Evolutionary conservation across 768 basidiomycete species (phyloP).

Genomic region (Mycena galericulata): DNA sequence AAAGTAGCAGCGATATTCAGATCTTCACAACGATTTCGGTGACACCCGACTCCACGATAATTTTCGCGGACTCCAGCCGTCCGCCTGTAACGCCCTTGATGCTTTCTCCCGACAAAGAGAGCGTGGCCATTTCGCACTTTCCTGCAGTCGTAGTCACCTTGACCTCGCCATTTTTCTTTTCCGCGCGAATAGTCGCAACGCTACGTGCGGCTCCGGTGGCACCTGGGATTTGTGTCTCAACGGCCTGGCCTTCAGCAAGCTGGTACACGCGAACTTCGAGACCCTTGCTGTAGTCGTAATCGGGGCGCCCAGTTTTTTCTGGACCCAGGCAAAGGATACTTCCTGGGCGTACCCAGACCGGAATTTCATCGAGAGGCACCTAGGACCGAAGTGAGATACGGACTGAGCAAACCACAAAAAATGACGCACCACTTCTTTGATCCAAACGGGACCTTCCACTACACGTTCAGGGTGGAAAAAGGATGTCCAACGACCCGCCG

Average conservation of each 20-base stretch:
- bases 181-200: slow-evolving; percentile 55
- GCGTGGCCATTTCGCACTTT: slow-evolving; percentile 31
- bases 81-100: slow-evolving; percentile 13
- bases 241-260: slow-evolving; percentile 55
- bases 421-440: slow-evolving; percentile 54
- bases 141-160: slow-evolving; percentile 40
- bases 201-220: slow-evolving; percentile 53
- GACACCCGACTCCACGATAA: slow-evolving; percentile 3
- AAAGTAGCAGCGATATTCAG: no score
- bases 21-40: slow-evolving; percentile 9
- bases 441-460: slow-evolving; percentile 71
- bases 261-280: slow-evolving; percentile 68
- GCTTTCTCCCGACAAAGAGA: slow-evolving; percentile 22
- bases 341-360: slow-evolving; percentile 73
- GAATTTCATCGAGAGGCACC: slow-evolving; percentile 73
- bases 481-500: slow-evolving; percentile 70
- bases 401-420: not conserved
- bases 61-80: not conserved
- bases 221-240: slow-evolving; percentile 55
- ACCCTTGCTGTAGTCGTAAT: slow-evolving; percentile 66
- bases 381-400: slow-evolving; percentile 34
- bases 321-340: slow-evolving; percentile 72
- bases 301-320: slow-evolving; percentile 61
- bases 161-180: slow-evolving; percentile 46
- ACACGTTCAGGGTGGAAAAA: slow-evolving; percentile 66